Base-by-base conservation (phyloP, 345 rosid genomes). In the Litchi chinensis region DNA sequence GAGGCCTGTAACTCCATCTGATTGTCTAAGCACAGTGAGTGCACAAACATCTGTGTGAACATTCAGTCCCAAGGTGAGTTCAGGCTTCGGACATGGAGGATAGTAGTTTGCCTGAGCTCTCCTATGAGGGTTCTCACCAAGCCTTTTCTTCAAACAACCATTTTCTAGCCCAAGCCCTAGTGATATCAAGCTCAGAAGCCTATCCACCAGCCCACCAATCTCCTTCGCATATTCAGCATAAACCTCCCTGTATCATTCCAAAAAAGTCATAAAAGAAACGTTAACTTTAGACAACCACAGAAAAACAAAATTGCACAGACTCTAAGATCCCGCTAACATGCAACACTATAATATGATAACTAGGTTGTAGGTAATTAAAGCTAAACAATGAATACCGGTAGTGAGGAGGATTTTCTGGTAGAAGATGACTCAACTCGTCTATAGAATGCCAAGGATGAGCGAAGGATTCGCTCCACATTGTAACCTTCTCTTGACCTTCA, bases 21-120 rank as follows among this genome's bases (percentile, higher is more conserved):
- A 67, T 68, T 76, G 78, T 52, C 80, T 9, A 28, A 83, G 59
- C 12, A 80, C 8, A 15, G 82, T 76, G 52, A 79, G 68, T 46
- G 83, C 73, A 43, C 6, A 8, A 22, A 73, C 21, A 68, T 79
- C 83, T 5, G 79, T 73, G 26, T 73, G 86, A 77, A 64, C 72
- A 40, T 40, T 48, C 48, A 83, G 74, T 10, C 80, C 81, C 73
- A 83, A 16, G n/a, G 79, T 83, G n/a, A 77, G 76, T 43, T 77
- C 83, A 63, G 77, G 81, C 24, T 80, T 71, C 10, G 79, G 79
- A 80, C 83, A 80, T 63, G 72, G 83, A 1, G 79, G 83, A 26
- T 80, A 70, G 72, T 70, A 76, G 37, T 80, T 80, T 43, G 60
- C 70, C 54, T 75, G 79, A 50, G 76, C 79, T 64, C 3, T 44